phyloP scores from a whole-genome alignment of 768 basidiomycete species.

The Hericium alpestre region DNA sequence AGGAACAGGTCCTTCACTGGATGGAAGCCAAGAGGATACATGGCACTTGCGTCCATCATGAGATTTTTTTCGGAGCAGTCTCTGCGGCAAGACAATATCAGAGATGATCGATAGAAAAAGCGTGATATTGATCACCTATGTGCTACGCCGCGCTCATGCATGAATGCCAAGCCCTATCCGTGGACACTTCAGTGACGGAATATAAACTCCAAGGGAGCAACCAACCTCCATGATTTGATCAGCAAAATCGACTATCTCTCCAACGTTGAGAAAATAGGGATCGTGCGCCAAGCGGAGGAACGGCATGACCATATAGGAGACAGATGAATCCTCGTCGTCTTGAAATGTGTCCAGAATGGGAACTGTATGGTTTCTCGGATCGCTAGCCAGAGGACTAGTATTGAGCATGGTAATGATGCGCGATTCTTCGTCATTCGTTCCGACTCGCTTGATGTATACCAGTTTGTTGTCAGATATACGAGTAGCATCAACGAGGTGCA shows the following conservation, averaged over 20 bases:
- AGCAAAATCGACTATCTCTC: conserved; percentile 7
- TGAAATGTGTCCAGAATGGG: conserved; percentile 8
- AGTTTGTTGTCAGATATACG: conserved; percentile 17
- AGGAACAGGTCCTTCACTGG: not conserved
- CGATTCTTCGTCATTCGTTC: conserved; percentile 7
- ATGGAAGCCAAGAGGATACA: conserved; percentile 9
- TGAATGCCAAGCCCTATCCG: conserved; percentile 8
- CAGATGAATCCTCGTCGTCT: not conserved
- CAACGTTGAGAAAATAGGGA: not conserved
- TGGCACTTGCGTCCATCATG: conserved; percentile 6
- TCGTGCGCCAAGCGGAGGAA: conserved; percentile 1
- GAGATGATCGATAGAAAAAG: not conserved
- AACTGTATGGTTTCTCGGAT: conserved; percentile 8
- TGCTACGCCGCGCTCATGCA: conserved; percentile 11
- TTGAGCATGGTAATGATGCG: conserved; percentile 9
- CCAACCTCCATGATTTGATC: conserved; percentile 9
- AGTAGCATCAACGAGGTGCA: conserved; percentile 20
- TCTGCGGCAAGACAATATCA: not conserved
- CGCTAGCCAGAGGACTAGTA: not conserved
- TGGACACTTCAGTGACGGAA: not conserved
- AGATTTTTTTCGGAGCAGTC: conserved; percentile 2
- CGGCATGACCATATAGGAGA: conserved; percentile 11
- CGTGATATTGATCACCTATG: conserved; percentile 3
- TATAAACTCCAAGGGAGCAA: not conserved
- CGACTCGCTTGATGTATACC: conserved; percentile 22